A percentile compares a stretch with the other conserved stretches of the same genome.
Evolutionary conservation across 2,329 filamentous ascomycete genomes (phyloP).

Genomic region (Monosporascus sp.): DNA sequence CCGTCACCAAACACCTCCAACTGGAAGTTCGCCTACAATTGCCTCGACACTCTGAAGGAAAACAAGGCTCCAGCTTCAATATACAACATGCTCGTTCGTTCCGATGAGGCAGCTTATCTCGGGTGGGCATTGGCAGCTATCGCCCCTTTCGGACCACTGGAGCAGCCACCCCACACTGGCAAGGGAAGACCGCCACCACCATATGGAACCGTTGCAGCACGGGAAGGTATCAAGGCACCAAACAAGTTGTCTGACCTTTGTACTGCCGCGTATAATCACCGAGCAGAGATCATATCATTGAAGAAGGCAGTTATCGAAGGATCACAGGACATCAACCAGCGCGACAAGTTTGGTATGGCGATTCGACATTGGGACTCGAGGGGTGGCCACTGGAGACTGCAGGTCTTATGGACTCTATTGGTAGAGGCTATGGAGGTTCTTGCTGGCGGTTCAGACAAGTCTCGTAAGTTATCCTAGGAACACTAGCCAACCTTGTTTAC

Average conservation of each 20-base stretch:
- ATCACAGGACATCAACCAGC: constrained; percentile 40
- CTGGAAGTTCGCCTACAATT: constrained; percentile 61
- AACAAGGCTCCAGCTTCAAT: constrained; percentile 42
- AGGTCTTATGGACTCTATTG: constrained; percentile 63
- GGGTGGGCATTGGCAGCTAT: constrained; percentile 74
- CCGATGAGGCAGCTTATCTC: constrained; percentile 61
- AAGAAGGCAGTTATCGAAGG: constrained; percentile 50
- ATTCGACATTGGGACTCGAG: constrained; percentile 65
- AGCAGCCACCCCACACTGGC: constrained; percentile 31
- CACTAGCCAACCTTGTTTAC: constrained; percentile 1
- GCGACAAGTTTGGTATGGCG: constrained; percentile 67
- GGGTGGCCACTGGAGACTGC: constrained; percentile 62
- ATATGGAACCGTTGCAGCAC: constrained; percentile 57
- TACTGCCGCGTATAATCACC: constrained; percentile 57
- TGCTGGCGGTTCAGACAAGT: constrained; percentile 30
- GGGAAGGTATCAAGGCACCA: constrained; percentile 73
- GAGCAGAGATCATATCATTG: constrained; percentile 55
- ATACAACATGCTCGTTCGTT: constrained; percentile 52
- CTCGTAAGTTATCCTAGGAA: constrained; percentile 30
- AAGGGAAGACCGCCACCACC: constrained; percentile 51
- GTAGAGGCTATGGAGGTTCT: constrained; percentile 50
- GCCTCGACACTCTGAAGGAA: constrained; percentile 47
- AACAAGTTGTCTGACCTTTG: constrained; percentile 71
- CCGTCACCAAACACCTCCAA: constrained; percentile 51
- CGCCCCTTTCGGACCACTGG: constrained; percentile 62